These are phyloP conservation scores for Spathaspora gorwiae DNA, from an alignment of 805 yeast genomes.

Conservation along the genomic window DNA sequence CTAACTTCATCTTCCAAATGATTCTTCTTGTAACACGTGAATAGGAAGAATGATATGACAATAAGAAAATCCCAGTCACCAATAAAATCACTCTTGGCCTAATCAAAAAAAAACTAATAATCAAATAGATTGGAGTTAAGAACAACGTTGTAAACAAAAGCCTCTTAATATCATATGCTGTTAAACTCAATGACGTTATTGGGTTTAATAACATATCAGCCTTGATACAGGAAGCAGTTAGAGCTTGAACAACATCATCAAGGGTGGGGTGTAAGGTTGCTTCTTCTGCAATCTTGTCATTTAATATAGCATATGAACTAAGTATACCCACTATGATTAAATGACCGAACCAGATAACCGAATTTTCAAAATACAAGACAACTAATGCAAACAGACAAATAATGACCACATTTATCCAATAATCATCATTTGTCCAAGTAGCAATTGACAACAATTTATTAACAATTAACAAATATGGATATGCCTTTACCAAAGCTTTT, in stretches of 20 bases:
- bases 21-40: slow-evolving; percentile 77
- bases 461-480: slow-evolving; percentile 75
- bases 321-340: slow-evolving; percentile 59
- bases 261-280: slow-evolving; percentile 70
- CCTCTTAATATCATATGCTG: slow-evolving; percentile 74
- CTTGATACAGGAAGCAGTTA: slow-evolving; percentile 70
- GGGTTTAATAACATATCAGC: slow-evolving; percentile 78
- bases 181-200: slow-evolving; percentile 66
- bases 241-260: slow-evolving; percentile 76
- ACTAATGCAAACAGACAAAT: slow-evolving; percentile 50
- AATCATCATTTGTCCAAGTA: slow-evolving; percentile 90
- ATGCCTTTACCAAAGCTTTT: slow-evolving; percentile 73
- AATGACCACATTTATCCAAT: slow-evolving; percentile 66
- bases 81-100: slow-evolving; percentile 67
- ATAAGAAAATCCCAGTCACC: slow-evolving; percentile 51
- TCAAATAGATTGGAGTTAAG: slow-evolving; percentile 78
- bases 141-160: slow-evolving; percentile 79
- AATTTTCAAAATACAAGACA: slow-evolving; percentile 73
- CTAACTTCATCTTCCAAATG: slow-evolving; percentile 75
- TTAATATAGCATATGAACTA: slow-evolving; percentile 56
- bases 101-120: slow-evolving; percentile 61
- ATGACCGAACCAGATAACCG: slow-evolving; percentile 82
- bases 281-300: slow-evolving; percentile 51
- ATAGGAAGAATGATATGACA: slow-evolving; percentile 86
- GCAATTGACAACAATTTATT: slow-evolving; percentile 66